Evolutionary conservation across 2,329 filamentous ascomycete genomes (phyloP).

Genomic region (Fusarium sp.): DNA sequence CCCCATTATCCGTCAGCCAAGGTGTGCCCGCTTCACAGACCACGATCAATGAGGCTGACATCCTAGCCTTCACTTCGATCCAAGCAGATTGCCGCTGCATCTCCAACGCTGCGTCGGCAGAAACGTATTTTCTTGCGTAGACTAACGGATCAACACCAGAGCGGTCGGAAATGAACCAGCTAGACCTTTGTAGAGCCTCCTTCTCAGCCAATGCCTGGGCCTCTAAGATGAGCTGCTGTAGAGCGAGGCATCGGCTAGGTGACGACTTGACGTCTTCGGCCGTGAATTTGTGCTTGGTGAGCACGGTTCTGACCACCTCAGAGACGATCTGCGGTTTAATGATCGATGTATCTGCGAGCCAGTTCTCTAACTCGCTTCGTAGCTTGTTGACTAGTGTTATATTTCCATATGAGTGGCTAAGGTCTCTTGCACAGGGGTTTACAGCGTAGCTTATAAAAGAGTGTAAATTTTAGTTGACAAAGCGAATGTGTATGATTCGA

Average conservation of each 20-base stretch:
- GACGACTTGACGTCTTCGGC: conserved; percentile 49
- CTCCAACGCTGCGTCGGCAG: conserved; percentile 35
- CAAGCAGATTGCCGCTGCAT: conserved; percentile 41
- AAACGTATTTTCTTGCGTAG: conserved; percentile 51
- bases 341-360: conserved; percentile 4
- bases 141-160: conserved; percentile 57
- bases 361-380: conserved; percentile 33
- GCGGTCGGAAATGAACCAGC: conserved; percentile 57
- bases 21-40: conserved; percentile 49
- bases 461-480: too few relatives aligned
- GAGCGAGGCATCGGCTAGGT: conserved; percentile 44
- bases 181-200: conserved; percentile 8
- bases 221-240: conserved; percentile 54
- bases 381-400: conserved; percentile 54
- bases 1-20: conserved; percentile 28
- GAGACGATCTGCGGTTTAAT: conserved; percentile 44
- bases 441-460: too few relatives aligned
- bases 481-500: too few relatives aligned
- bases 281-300: conserved; percentile 48
- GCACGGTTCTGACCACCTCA: conserved; percentile 53
- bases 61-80: conserved; percentile 47
- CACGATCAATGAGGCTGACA: conserved; percentile 50
- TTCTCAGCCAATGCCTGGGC: conserved; percentile 50
- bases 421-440: too few relatives aligned
- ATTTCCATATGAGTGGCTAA: too few relatives aligned